Evolutionary conservation across 2,329 filamentous ascomycete species (phyloP), one percentile per base, ranked within the genome.

Genomic region (Cytospora schulzeri): DNA sequence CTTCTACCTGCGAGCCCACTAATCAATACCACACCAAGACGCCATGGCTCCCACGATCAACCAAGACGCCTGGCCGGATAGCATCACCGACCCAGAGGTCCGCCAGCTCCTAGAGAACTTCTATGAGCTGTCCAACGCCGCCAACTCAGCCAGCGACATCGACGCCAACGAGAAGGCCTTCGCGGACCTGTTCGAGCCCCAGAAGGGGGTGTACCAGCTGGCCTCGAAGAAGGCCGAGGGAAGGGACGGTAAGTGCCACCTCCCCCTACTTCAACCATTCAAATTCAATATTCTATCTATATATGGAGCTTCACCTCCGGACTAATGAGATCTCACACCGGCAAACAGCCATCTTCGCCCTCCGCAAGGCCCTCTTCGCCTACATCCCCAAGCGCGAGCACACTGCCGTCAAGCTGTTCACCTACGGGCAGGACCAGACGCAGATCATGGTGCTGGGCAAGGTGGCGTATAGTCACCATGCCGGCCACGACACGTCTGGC

Each of bases 101-200:
- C 53, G 53, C 26, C 19, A 56, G 29, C 31, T 56, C n/a, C 53
- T 56, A 26, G 53, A 56, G 19, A 35, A 14, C n/a, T 56, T 56
- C 53, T 56, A 56, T 31, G 35, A 56, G 26, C 53, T 56, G 7
- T 56, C 53, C 26, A 56, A 56, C 53, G 14, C 31, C 2, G 22
- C 53, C 6, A 56, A 56, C 29, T 38, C 53, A 11, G 29, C 29
- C 19, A 35, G 45, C 3, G n/a, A 48, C n/a, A 12, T 48, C n/a
- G 38, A 60, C 4, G 45, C 57, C 0, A 26, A 26, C 29, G 53
- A 50, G 28, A 35, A 31, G 22, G 57, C 17, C 26, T n/a, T 33
- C 24, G 38, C 26, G 24, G 26, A 26, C 12, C 53, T 56, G 26
- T 56, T 56, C 24, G 29, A 56, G 2, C 31, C 53, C 9, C 19